Evolutionary conservation across 1,284 basidiomycete species (phyloP), one percentile per base, ranked within the genome.

Genomic region (Anthracocystis walkeri): DNA sequence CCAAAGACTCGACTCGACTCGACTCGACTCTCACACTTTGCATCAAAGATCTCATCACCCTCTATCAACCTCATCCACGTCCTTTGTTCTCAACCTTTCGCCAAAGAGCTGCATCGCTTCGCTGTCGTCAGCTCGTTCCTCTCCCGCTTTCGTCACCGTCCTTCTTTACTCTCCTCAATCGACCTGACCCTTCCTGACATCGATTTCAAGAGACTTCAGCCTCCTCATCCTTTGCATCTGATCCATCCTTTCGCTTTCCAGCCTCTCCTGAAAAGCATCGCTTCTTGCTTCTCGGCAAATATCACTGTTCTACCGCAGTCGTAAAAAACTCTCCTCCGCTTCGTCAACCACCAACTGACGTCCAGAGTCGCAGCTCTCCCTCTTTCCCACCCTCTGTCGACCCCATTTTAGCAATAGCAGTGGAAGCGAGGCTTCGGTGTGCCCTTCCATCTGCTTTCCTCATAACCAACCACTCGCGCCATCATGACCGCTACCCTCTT

Each of bases 401-500:
- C 16, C 23, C 40, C 18, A 10, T 18, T 35, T 7, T 16, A 65
- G 33, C 55, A 55, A 64, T 48, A 60, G 60, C 66, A 60, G 66
- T 58, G 68, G 63, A 49, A 65, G 63, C 44, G 50, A 62, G 68
- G 68, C 68, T 62, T 55, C 42, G 68, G 63, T 71, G 55, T 54
- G 63, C 68, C 62, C 63, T 62, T 62, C 58, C 58, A 42, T 54
- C 68, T 65, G 68, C 50, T 27, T 50, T 42, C 57, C 27, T 27
- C 49, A 54, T 49, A 56, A 35, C 57, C n/a, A 16, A 27, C 6
- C 35, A 52, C 42, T 12, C n/a, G 46, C 66, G 52, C 64, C 59
- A 65, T 40, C 58, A 82, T 82, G 81, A 72, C 72, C 27, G 49
- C 72, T 33, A 75, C 75, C 33, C 65, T 83, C 31, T 80, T 81